Evolutionary conservation across 208 protist species (phyloP).

Genomic region (Leishmania aethiopica): DNA sequence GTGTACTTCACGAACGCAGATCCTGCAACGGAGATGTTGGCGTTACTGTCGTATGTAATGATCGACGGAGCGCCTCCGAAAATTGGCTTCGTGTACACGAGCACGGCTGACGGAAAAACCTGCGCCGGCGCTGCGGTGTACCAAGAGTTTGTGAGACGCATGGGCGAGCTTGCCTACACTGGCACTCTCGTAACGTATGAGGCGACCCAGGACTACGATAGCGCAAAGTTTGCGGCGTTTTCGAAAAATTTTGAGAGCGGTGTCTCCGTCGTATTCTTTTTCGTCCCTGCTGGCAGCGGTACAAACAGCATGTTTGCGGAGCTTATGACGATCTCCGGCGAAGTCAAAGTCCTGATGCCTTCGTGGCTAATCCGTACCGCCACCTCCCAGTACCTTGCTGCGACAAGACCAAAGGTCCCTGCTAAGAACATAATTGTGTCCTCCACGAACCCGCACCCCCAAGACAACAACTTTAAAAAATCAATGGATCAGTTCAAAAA

Average conservation of each 20-base stretch:
- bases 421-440: conserved; percentile 12
- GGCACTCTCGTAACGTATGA: neutral
- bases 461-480: conserved; percentile 10
- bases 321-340: neutral
- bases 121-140: conserved; percentile 1
- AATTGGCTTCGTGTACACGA: conserved; percentile 20
- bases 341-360: conserved; percentile 10
- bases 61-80: neutral
- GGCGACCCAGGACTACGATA: neutral
- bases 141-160: conserved; percentile 7
- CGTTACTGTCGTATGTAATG: conserved; percentile 17
- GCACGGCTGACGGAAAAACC: neutral
- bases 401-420: neutral
- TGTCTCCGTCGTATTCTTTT: conserved; percentile 18
- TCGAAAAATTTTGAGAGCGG: neutral
- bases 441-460: conserved; percentile 23
- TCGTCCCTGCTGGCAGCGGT: neutral
- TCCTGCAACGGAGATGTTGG: conserved; percentile 31
- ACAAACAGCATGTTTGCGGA: neutral
- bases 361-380: conserved; percentile 22
- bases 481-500: conserved; percentile 5
- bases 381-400: conserved; percentile 2
- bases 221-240: neutral
- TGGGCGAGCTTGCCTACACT: neutral
- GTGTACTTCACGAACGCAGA: conserved; percentile 25